These are phyloP conservation scores for Colletotrichum plurivorum DNA, from an alignment of 2,329 filamentous ascomycete genomes.

Conservation along the genomic window DNA sequence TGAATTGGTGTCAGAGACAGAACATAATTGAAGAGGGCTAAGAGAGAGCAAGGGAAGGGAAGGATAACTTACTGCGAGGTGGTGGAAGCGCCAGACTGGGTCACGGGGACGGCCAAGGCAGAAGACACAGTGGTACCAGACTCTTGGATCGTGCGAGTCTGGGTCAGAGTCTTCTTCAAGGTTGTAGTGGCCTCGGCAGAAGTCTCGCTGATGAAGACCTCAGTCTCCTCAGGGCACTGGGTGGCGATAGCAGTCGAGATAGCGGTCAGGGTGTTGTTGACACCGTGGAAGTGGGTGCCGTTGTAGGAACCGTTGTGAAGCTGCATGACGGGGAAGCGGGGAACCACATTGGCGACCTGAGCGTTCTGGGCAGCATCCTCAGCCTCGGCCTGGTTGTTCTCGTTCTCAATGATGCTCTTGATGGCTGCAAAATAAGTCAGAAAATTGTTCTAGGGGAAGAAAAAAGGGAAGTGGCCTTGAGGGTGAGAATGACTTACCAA, in stretches of 20 bases:
- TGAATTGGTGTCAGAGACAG: neutral
- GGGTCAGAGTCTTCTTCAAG: conserved; percentile 30
- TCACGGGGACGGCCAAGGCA: conserved; percentile 26
- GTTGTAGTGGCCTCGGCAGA: conserved; percentile 18
- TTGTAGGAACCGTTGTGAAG: conserved; percentile 14
- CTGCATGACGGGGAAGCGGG: conserved; percentile 33
- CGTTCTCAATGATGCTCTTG: neutral
- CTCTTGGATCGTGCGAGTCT: conserved; percentile 28
- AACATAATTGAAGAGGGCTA: neutral
- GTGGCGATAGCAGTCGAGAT: conserved; percentile 2
- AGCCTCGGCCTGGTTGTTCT: neutral
- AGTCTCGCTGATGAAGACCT: conserved; percentile 5
- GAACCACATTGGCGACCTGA: conserved; percentile 11
- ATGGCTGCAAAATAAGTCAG: conserved; percentile 18
- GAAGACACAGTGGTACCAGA: conserved; percentile 33
- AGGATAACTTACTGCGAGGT: conserved; percentile 19
- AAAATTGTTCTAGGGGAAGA: neutral
- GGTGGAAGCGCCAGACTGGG: conserved; percentile 9
- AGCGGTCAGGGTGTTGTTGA: conserved; percentile 15
- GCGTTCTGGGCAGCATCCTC: neutral
- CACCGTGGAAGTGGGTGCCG: conserved; percentile 2
- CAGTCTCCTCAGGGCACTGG: conserved; percentile 24
- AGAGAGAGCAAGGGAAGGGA: neutral
- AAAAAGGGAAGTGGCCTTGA: neutral
- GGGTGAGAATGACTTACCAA: neutral